These are phyloP conservation scores for Posidonia oceanica DNA, from an alignment of 116 monocot genomes.

Conservation along the genomic window DNA sequence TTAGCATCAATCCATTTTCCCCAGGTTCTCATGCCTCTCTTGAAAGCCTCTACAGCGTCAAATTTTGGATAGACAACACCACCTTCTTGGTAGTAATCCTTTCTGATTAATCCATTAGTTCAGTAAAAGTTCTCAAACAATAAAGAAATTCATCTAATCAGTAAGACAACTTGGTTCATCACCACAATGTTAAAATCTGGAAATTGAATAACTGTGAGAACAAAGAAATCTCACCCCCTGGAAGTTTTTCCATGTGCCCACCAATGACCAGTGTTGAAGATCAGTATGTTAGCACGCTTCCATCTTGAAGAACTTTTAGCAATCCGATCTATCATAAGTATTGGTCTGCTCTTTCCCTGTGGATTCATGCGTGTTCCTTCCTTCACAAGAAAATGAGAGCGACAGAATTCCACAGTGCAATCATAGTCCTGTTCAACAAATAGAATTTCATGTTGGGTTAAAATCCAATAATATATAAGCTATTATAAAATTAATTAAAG, in stretches of 20 bases:
- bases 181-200: no score
- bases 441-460: no score
- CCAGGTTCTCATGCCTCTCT: slow-evolving; percentile 74
- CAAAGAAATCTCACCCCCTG: slow-evolving; percentile 39
- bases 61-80: slow-evolving; percentile 58
- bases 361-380: slow-evolving; percentile 48
- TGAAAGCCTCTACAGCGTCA: slow-evolving; percentile 75
- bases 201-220: not conserved
- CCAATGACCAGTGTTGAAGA: slow-evolving; percentile 98
- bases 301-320: slow-evolving; percentile 67
- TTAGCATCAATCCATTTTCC: slow-evolving; percentile 80
- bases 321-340: slow-evolving; percentile 69
- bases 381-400: slow-evolving; percentile 85
- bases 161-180: no score
- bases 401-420: slow-evolving; percentile 71
- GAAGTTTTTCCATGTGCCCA: slow-evolving; percentile 90
- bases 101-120: slow-evolving; percentile 28
- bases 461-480: no score
- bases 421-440: slow-evolving; percentile 51
- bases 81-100: slow-evolving; percentile 77
- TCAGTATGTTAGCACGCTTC: slow-evolving; percentile 70
- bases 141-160: no score
- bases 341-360: slow-evolving; percentile 51
- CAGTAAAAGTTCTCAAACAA: not conserved
- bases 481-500: no score